These are phyloP conservation scores for Rubroboletus satanas DNA, from an alignment of 768 basidiomycete species.

Conservation along the genomic window DNA sequence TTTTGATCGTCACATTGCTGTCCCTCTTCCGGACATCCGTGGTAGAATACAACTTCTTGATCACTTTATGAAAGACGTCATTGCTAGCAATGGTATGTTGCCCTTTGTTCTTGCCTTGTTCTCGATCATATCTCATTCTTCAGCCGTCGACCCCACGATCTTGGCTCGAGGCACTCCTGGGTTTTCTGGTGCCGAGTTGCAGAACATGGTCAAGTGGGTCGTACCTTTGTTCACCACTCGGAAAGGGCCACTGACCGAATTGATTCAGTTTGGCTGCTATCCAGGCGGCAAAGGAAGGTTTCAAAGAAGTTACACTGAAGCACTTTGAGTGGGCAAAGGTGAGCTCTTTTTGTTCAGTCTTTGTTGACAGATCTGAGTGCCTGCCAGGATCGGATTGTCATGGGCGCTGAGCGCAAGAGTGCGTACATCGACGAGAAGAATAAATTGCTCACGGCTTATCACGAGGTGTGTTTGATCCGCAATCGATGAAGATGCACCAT, in stretches of 20 bases:
- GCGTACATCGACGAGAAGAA: constrained; percentile 83
- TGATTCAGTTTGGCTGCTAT: constrained; percentile 77
- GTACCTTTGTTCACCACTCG: background rate
- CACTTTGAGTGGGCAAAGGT: constrained; percentile 99
- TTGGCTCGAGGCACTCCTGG: constrained; percentile 93
- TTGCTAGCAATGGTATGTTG: constrained; percentile 50
- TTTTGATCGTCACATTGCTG: constrained; percentile 90
- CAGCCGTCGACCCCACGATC: constrained; percentile 80
- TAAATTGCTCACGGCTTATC: constrained; percentile 91
- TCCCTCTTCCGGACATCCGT: constrained; percentile 92
- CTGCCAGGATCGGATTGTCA: constrained; percentile 83
- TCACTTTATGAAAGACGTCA: constrained; percentile 86
- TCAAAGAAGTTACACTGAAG: constrained; percentile 61
- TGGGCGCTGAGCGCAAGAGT: constrained; percentile 94
- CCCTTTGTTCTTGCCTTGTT: background rate
- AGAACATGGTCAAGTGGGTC: constrained; percentile 92
- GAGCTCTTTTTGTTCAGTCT: background rate
- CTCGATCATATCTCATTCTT: background rate
- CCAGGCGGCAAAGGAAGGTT: constrained; percentile 85
- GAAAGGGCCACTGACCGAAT: background rate
- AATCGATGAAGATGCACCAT: background rate
- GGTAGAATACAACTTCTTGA: constrained; percentile 90
- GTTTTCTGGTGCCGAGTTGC: constrained; percentile 94
- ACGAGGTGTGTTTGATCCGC: constrained; percentile 60
- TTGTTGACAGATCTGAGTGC: background rate